Evolutionary conservation across 495 filamentous ascomycete species (phyloP), one percentile per base, ranked within the genome.

Genomic region (Lepraria neglecta): DNA sequence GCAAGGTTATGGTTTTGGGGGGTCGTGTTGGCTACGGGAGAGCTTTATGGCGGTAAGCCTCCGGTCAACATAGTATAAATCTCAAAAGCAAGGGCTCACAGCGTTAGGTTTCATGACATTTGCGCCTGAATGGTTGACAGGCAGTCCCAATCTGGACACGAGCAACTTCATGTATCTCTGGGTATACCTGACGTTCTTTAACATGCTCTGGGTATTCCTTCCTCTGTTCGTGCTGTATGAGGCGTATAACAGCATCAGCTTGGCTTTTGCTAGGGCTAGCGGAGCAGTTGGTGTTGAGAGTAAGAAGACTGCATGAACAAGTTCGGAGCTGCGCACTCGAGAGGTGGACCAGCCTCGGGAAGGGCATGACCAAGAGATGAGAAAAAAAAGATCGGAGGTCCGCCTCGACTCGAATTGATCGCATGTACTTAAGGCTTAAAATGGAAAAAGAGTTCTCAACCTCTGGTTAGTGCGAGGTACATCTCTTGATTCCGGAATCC

Each of bases 151-250:
- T 72, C 78, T 97, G 66, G 85, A 92, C 65, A 87, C 84, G 0
- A 83, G 81, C 61, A 91, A 95, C 66, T 87, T 82, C 63, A 91
- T 97, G 80, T 96, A 92, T 68, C 70, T 87, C 65, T 86, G 89
- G 89, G 75, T 96, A 12, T 96, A 96, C 69, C 74, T 97, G 57
- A 77, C 89, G 65, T 95, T 95, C 75, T 96, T 96, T 76, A 97
- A 97, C 69, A 85, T 79, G 53, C 78, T 96, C 10, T 64, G 65
- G 61, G 57, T 67, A 0, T 45, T 46, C n/a, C 75, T 91, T 60
- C 92, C 92, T 1, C 50, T 85, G 12, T 96, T 89, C 79, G 80
- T 91, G 28, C 73, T 95, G 67, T 87, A 77, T 62, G 82, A 88
- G 67, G 80, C 83, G 1, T 82, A 81, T 27, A 71, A 75, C 52